Conservation (phyloP, 495 filamentous ascomycete species). For the Daldinia loculata region DNA sequence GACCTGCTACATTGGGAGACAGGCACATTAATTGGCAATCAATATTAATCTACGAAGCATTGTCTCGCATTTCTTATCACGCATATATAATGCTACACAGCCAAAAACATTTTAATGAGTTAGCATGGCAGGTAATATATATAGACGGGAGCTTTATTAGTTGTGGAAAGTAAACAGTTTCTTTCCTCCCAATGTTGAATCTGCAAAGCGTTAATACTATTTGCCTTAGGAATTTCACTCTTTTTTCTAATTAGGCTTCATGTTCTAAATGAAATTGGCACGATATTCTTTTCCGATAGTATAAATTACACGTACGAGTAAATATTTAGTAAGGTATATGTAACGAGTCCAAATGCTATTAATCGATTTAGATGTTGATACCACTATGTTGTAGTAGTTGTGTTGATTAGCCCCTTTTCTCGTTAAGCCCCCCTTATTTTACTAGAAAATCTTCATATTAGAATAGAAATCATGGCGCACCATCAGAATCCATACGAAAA, state of each 20-base stretch:
- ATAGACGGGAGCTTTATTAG: background rate
- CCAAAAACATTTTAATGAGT: slow-evolving; percentile 1
- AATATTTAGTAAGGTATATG: too few species aligned
- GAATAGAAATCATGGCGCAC: background rate
- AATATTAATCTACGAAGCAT: slow-evolving; percentile 10
- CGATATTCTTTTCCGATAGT: background rate
- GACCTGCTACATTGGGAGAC: background rate
- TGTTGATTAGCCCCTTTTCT: background rate
- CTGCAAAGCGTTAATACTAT: background rate
- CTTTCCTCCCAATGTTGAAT: background rate
- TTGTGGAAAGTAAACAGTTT: background rate
- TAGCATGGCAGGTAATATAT: background rate
- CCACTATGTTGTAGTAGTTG: background rate
- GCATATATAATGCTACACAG: slow-evolving; percentile 13
- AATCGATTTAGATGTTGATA: background rate
- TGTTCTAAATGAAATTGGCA: background rate
- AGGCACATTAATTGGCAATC: slow-evolving; percentile 10
- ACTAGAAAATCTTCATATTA: background rate
- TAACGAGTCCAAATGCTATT: too few species aligned
- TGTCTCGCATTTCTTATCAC: slow-evolving; percentile 16
- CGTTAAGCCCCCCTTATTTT: background rate
- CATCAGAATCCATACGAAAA: background rate
- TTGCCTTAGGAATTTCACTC: background rate
- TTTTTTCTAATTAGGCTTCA: background rate
- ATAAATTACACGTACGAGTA: background rate